Evolutionary conservation across 2,329 filamentous ascomycete species (phyloP), one percentile per base, ranked within the genome.

Genomic region (Colletotrichum spaethianum): DNA sequence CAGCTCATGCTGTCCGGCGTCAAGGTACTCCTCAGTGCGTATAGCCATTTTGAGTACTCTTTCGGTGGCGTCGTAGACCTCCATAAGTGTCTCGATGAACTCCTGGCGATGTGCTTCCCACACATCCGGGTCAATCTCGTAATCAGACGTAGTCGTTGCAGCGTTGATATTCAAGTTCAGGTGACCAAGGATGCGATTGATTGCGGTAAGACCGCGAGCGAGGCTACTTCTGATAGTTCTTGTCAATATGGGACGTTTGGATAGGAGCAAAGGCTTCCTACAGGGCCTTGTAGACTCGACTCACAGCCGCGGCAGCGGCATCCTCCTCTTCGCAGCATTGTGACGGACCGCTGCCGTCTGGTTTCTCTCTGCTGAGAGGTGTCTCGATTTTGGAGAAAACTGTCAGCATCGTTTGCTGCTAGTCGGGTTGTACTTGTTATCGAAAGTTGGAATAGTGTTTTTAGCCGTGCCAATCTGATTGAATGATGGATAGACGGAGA

Each of bases 261-360:
- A 3, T 14, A 2, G 12, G 20, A 8, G 1, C 7, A 12, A 20
- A 5, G 1, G 4, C 9, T 20, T 31, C 55, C 23, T 20, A 67
- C 55, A 26, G 4, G 14, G 44, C 6, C 20, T n/a, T 40, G 42
- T 23, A 52, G 20, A 42, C 26, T 60, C 23, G 44, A 7, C 6
- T 23, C 8, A 67, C 20, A 4, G 56, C 36, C 26, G 9, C 38
- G 2, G 9, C 9, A 11, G 5, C 16, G 16, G 12, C 14, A 23
- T 33, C 2, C 8, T 44, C 38, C 26, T 36, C n/a, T 23, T 67
- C 53, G 1, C 2, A 9, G 16, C 16, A 5, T 8, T 52, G 7
- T 20, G 63, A 67, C 3, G 55, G 55, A 16, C 55, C 55, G 33
- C 44, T 52, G 18, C 44, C 36, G 12, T 60, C 26, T n/a, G 36